A percentile compares a stretch with the other conserved stretches of the same genome.
Evolutionary conservation across 1,284 basidiomycete genomes (phyloP).

Genomic region (Tilletia indica): DNA sequence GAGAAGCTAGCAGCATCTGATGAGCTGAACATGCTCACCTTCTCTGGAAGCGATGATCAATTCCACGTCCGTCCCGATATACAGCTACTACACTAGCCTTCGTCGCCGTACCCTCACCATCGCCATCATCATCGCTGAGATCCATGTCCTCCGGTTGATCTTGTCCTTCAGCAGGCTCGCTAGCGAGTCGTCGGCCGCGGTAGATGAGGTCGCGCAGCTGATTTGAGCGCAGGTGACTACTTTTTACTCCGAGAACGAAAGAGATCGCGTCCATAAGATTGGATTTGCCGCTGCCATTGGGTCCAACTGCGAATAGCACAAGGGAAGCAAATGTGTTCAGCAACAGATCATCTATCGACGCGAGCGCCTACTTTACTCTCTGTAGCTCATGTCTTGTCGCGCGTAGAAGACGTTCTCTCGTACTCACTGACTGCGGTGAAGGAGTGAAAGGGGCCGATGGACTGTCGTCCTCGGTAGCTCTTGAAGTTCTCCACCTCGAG

Average conservation of each 20-base stretch:
- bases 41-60: conserved; percentile 85
- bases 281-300: conserved; percentile 98
- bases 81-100: conserved; percentile 94
- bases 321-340: background rate
- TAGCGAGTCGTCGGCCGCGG: conserved; percentile 63
- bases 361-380: background rate
- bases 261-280: conserved; percentile 99
- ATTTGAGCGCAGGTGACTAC: conserved; percentile 83
- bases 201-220: conserved; percentile 94
- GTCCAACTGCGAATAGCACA: conserved; percentile 62
- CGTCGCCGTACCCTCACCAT: conserved; percentile 76
- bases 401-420: background rate
- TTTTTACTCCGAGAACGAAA: conserved; percentile 94
- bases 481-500: conserved; percentile 56
- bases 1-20: background rate
- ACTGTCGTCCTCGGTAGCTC: conserved; percentile 76
- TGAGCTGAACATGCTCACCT: conserved; percentile 65
- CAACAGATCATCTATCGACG: background rate
- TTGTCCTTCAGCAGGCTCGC: conserved; percentile 57
- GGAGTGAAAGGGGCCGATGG: conserved; percentile 83
- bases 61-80: conserved; percentile 72
- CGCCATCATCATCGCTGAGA: conserved; percentile 62
- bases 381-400: background rate
- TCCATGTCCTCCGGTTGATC: conserved; percentile 57
- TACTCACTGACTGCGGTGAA: conserved; percentile 82